phyloP scores from a whole-genome alignment of 768 basidiomycete species.

The Steccherinum ochraceum region DNA sequence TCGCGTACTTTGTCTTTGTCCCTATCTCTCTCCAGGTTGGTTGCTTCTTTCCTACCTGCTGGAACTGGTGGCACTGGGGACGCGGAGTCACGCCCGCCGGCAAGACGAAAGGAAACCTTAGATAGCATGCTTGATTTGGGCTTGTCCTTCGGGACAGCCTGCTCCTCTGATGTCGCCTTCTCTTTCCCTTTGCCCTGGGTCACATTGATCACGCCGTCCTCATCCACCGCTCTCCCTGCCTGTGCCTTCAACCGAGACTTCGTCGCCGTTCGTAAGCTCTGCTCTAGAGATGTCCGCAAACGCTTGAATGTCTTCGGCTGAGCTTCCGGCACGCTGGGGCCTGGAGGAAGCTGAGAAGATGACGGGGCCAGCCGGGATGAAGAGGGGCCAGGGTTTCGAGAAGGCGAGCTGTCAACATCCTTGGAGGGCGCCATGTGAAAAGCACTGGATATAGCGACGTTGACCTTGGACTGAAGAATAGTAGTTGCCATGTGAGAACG shows the following conservation, averaged over 20 bases:
- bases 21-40: conserved; percentile 15
- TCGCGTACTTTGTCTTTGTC: conserved; percentile 38
- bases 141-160: conserved; percentile 32
- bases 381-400: conserved; percentile 29
- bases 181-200: conserved; percentile 36
- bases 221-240: conserved; percentile 16
- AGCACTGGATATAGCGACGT: conserved; percentile 33
- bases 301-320: conserved; percentile 54
- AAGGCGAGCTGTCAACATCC: conserved; percentile 13
- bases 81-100: conserved; percentile 26
- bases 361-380: conserved; percentile 24
- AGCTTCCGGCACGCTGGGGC: conserved; percentile 27
- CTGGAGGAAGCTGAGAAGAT: conserved; percentile 25
- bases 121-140: conserved; percentile 43
- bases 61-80: conserved; percentile 31
- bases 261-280: conserved; percentile 58
- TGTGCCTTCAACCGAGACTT: conserved; percentile 38
- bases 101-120: conserved; percentile 43
- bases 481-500: conserved; percentile 38
- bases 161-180: conserved; percentile 26
- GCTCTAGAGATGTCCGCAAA: conserved; percentile 60
- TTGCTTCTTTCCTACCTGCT: conserved; percentile 22
- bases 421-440: conserved; percentile 38
- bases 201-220: conserved; percentile 40
- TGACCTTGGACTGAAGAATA: conserved; percentile 31